These are phyloP conservation scores for Penium margaritaceum DNA, from an alignment of 139 green algal genomes.

Conservation along the genomic window DNA sequence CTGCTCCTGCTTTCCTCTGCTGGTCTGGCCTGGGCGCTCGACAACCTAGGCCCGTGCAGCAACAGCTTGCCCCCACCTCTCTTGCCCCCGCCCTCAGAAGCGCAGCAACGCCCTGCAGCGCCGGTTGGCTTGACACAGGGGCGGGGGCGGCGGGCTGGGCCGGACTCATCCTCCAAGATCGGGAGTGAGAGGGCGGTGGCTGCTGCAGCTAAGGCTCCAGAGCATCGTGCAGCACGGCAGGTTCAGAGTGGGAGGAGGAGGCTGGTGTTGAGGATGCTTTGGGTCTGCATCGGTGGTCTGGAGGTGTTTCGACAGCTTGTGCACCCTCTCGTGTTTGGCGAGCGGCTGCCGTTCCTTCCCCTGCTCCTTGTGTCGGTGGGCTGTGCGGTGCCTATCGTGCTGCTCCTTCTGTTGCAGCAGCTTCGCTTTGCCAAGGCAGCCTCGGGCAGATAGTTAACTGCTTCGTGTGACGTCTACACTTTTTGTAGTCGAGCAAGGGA, in stretches of 20 bases:
- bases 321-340: conserved; percentile 50
- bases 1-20: conserved; percentile 25
- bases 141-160: no score
- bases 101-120: background rate
- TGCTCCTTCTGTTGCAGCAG: no score
- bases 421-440: no score
- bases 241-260: background rate
- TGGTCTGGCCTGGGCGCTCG: no score
- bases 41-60: no score
- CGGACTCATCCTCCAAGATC: no score
- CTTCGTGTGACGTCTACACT: no score
- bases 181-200: no score
- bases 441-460: no score
- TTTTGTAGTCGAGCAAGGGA: no score
- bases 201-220: background rate
- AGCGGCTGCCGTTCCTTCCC: conserved; percentile 71
- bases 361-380: conserved; percentile 61
- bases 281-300: conserved; percentile 60
- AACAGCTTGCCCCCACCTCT: no score
- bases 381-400: conserved; percentile 33
- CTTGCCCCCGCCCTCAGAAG: background rate
- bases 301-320: conserved; percentile 59
- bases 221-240: background rate
- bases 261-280: conserved; percentile 20
- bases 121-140: no score